Conservation (phyloP, 1,139 yeast genomes). For the Hansenula sp. region DNA sequence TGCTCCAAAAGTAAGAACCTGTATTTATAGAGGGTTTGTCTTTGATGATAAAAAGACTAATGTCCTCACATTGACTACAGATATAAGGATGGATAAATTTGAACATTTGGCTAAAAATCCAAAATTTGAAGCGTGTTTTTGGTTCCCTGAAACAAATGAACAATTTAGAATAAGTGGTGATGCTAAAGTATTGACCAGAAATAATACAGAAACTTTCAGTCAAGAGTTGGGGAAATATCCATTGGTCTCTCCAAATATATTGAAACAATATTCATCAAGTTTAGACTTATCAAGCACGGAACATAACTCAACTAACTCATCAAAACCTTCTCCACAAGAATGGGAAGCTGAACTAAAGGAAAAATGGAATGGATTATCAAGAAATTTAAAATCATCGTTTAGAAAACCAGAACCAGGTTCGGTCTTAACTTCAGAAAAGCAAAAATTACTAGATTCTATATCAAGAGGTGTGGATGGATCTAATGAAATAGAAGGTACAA, state of each 20-base stretch:
- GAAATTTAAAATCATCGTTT: conserved; percentile 57
- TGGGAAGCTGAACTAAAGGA: conserved; percentile 62
- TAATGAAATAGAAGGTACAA: conserved; percentile 62
- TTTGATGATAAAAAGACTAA: conserved; percentile 68
- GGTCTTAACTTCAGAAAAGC: conserved; percentile 51
- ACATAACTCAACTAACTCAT: neutral
- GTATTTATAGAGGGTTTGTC: conserved; percentile 71
- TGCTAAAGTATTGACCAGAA: conserved; percentile 45
- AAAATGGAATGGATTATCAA: conserved; percentile 60
- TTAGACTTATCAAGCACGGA: conserved; percentile 11
- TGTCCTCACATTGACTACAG: conserved; percentile 68
- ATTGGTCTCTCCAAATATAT: conserved; percentile 26
- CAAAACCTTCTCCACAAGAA: conserved; percentile 51
- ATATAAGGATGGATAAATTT: conserved; percentile 63
- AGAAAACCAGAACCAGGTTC: conserved; percentile 72
- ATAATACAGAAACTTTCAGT: conserved; percentile 18
- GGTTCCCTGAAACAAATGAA: conserved; percentile 54
- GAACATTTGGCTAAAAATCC: conserved; percentile 48
- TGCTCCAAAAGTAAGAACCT: conserved; percentile 62
- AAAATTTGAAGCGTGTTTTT: conserved; percentile 72
- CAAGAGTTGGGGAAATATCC: conserved; percentile 21
- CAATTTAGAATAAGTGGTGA: conserved; percentile 73
- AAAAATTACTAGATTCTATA: conserved; percentile 61
- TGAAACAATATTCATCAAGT: conserved; percentile 17
- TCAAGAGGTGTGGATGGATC: conserved; percentile 83